Evolutionary conservation across 2,329 filamentous ascomycete species (phyloP).

Genomic region (Sporothrix sp.): DNA sequence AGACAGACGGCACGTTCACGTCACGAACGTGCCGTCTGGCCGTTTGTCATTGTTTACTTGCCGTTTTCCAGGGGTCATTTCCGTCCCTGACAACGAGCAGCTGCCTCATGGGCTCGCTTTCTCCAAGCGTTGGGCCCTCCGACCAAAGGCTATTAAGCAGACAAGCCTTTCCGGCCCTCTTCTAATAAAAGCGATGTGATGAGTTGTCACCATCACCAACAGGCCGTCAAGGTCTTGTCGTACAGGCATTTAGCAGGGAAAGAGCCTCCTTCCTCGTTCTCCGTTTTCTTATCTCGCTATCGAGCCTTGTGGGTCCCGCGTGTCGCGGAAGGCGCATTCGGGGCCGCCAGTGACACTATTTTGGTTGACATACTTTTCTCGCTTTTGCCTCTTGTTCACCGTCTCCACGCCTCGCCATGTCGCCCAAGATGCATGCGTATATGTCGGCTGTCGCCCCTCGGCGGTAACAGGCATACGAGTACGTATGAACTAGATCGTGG

Average conservation of each 20-base stretch:
- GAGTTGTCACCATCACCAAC: too few species aligned
- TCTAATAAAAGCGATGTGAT: background rate
- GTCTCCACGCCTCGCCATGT: background rate
- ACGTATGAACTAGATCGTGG: background rate
- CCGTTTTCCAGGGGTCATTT: too few species aligned
- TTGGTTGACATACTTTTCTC: constrained; percentile 3
- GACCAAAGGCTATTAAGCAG: too few species aligned
- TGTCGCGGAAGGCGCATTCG: background rate
- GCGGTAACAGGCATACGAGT: too few species aligned
- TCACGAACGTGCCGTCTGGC: too few species aligned
- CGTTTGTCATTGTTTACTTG: background rate
- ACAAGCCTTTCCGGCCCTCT: too few species aligned
- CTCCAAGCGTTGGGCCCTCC: too few species aligned
- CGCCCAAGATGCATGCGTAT: background rate
- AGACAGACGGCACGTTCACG: background rate
- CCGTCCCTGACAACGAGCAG: too few species aligned
- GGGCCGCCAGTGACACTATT: constrained; percentile 1
- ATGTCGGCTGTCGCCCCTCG: background rate
- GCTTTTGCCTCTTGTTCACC: background rate
- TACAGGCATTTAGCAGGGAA: too few species aligned
- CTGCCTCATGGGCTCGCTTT: too few species aligned
- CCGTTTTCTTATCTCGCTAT: background rate
- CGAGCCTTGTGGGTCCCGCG: constrained; percentile 1
- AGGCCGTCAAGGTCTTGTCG: too few species aligned
- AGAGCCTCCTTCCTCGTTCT: background rate